phyloP scores from a whole-genome alignment of 163 green algal species.

The Coccomyxa subellipsoidea region DNA sequence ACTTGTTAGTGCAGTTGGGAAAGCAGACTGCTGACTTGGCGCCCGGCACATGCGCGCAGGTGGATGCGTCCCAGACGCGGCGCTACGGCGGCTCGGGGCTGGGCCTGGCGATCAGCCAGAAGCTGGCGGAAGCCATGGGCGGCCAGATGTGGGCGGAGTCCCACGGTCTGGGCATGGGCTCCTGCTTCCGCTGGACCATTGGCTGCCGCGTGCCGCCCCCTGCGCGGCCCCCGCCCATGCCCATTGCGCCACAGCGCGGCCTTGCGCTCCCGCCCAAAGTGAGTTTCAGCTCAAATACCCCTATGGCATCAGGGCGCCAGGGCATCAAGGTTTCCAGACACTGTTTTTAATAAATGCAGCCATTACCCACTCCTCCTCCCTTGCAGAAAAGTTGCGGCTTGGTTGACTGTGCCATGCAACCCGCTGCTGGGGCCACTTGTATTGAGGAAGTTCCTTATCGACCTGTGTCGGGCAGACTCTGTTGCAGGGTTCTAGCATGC shows the following conservation, averaged over 20 bases:
- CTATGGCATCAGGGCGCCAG: too few relatives aligned
- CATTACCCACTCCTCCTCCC: too few relatives aligned
- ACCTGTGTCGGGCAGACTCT: too few relatives aligned
- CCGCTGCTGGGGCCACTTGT: too few relatives aligned
- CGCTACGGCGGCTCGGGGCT: constrained; percentile 66
- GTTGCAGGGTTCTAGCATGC: too few relatives aligned
- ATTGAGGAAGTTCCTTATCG: too few relatives aligned
- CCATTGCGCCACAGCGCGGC: background rate
- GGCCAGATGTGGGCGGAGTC: constrained; percentile 52
- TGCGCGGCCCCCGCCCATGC: background rate
- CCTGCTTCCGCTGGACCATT: constrained; percentile 50
- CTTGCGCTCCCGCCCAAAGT: background rate
- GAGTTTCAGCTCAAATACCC: background rate
- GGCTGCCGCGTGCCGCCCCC: constrained; percentile 14
- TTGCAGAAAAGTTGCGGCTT: too few relatives aligned
- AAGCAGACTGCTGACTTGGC: background rate
- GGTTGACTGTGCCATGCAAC: too few relatives aligned
- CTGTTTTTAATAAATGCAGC: too few relatives aligned
- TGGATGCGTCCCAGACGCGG: constrained; percentile 49
- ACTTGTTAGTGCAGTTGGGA: too few relatives aligned
- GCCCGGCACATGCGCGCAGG: constrained; percentile 26
- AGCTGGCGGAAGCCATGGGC: constrained; percentile 67
- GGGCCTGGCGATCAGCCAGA: constrained; percentile 67
- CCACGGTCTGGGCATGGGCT: constrained; percentile 42
- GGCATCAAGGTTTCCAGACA: too few relatives aligned